Percentiles rank a stretch among this genome's conserved stretches.
These are phyloP conservation scores for Emmonsia crescens DNA, from an alignment of 2,329 filamentous ascomycete species.

Conservation along the genomic window DNA sequence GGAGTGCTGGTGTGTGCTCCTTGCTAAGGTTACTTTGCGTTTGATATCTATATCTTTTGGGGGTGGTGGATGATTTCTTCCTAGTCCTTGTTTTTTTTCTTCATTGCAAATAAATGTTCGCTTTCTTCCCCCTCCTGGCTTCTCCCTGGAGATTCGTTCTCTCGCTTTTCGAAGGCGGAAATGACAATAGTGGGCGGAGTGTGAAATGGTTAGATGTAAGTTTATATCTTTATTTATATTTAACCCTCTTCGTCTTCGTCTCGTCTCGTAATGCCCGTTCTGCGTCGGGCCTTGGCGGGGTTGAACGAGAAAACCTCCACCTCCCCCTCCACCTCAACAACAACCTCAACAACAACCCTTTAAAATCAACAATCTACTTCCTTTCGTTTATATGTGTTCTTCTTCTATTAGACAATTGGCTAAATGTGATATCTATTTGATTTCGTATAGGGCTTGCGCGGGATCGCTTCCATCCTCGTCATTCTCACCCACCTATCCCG, in stretches of 20 bases:
- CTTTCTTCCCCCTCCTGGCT: background rate
- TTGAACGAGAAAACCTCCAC: too few species aligned
- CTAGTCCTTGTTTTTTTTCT: background rate
- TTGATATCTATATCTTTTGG: too few species aligned
- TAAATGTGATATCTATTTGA: background rate
- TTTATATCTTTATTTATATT: conserved; percentile 3
- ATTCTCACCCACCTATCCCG: conserved; percentile 43
- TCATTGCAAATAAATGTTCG: background rate
- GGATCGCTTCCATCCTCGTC: conserved; percentile 44
- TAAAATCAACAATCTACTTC: background rate
- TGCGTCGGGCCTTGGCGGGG: background rate
- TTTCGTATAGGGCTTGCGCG: conserved; percentile 38
- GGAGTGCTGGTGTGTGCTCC: too few species aligned
- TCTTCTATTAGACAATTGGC: background rate
- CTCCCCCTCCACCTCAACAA: too few species aligned
- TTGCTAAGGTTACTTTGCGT: too few species aligned
- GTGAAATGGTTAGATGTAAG: conserved; percentile 34
- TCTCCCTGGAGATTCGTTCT: background rate
- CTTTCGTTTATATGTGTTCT: background rate
- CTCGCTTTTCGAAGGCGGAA: background rate
- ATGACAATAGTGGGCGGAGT: conserved; percentile 16
- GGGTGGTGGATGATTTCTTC: background rate
- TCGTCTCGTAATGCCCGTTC: too few species aligned
- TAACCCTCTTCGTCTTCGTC: too few species aligned
- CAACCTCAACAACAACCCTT: background rate